A percentile compares a stretch with the other conserved stretches of the same genome.
Conservation (phyloP, 352 stramenopile genomes). For the Pilasporangium apinafurcum region DNA sequence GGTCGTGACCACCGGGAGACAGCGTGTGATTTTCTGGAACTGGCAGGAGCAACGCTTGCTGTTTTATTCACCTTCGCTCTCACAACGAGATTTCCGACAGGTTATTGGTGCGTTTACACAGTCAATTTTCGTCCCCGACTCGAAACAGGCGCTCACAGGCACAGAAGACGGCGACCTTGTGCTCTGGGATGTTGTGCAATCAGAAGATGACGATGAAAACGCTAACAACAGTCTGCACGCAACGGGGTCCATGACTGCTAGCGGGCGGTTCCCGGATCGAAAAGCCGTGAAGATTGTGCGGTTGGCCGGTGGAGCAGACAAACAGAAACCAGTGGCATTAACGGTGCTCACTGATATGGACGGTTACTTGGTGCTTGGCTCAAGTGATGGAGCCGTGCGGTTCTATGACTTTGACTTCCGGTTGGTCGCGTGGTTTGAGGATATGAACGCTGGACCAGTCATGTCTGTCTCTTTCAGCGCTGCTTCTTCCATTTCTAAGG, state of each 20-base stretch:
- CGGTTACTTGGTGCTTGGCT: slow-evolving; percentile 86
- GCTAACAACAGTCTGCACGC: slow-evolving; percentile 4
- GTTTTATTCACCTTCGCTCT: slow-evolving; percentile 81
- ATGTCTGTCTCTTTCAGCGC: slow-evolving; percentile 85
- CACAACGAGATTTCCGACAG: slow-evolving; percentile 77
- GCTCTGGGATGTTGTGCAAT: slow-evolving; percentile 71
- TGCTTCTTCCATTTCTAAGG: slow-evolving; percentile 3
- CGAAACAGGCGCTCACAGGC: slow-evolving; percentile 75
- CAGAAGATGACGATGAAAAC: slow-evolving; percentile 17
- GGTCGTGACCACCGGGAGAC: slow-evolving; percentile 83
- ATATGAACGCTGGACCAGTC: slow-evolving; percentile 87
- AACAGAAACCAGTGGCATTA: slow-evolving; percentile 42
- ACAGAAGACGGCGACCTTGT: slow-evolving; percentile 85
- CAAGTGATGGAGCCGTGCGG: slow-evolving; percentile 84
- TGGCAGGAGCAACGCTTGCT: slow-evolving; percentile 75
- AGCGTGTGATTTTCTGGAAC: slow-evolving; percentile 89
- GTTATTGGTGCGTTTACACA: slow-evolving; percentile 79
- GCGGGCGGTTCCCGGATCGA: slow-evolving; percentile 43
- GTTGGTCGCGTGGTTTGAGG: slow-evolving; percentile 91
- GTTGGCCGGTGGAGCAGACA: slow-evolving; percentile 39
- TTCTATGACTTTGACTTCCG: slow-evolving; percentile 94
- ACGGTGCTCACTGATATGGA: slow-evolving; percentile 76
- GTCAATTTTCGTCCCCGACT: slow-evolving; percentile 85
- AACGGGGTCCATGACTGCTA: neutral
- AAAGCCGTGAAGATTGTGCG: slow-evolving; percentile 82